Conservation (phyloP, 345 rosid genomes). For the Eucalyptus marginata region DNA sequence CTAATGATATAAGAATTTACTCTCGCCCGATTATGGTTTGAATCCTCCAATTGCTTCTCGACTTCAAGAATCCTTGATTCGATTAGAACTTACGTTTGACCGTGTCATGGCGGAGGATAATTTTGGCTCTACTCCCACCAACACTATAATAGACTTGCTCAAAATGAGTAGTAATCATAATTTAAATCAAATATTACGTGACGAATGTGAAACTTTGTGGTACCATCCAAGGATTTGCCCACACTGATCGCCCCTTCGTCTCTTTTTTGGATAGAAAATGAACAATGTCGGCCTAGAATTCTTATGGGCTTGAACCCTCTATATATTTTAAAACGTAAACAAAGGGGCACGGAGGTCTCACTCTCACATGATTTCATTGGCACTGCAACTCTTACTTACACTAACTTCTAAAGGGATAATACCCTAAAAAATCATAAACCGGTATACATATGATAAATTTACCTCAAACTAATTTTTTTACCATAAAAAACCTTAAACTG, state of each 20-base stretch:
- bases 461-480: accelerated
- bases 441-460: too few relatives aligned
- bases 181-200: neutral
- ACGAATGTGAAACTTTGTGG: neutral
- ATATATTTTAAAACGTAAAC: neutral
- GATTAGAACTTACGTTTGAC: neutral
- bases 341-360: neutral
- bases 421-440: accelerated
- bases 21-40: neutral
- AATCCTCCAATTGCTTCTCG: neutral
- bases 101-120: neutral
- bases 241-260: neutral
- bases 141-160: neutral
- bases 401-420: neutral
- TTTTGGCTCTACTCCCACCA: neutral
- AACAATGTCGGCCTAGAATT: neutral
- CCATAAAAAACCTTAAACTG: accelerated
- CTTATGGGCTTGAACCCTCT: neutral
- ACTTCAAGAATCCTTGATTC: neutral
- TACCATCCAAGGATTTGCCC: neutral
- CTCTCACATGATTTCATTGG: neutral
- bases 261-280: neutral
- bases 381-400: neutral
- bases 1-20: neutral
- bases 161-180: neutral